These are phyloP conservation scores for Emergomyces pasteurianus DNA, from an alignment of 2,329 filamentous ascomycete species.

Conservation along the genomic window DNA sequence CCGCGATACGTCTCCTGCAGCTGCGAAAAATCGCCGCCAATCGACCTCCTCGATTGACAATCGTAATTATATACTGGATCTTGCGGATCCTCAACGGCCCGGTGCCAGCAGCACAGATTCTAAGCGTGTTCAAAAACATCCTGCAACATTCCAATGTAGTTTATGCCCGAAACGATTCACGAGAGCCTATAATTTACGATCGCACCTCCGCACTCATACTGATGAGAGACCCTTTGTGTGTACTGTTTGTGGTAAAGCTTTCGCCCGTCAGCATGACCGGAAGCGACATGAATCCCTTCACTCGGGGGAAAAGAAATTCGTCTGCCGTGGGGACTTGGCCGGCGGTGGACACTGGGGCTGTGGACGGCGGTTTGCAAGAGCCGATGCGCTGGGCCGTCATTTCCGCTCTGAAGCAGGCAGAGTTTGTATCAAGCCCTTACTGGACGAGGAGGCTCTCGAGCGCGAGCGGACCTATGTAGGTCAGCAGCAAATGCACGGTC, in stretches of 20 bases:
- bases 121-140: constrained; percentile 92
- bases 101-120: constrained; percentile 47
- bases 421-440: constrained; percentile 91
- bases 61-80: constrained; percentile 71
- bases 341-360: constrained; percentile 82
- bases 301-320: constrained; percentile 96
- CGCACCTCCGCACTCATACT: constrained; percentile 89
- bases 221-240: constrained; percentile 96
- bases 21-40: constrained; percentile 29
- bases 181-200: constrained; percentile 88
- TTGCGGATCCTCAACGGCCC: constrained; percentile 79
- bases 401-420: constrained; percentile 92
- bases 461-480: constrained; percentile 64
- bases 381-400: constrained; percentile 85
- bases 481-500: constrained; percentile 47
- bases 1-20: constrained; percentile 32
- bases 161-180: constrained; percentile 95
- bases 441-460: constrained; percentile 86
- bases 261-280: constrained; percentile 91
- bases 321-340: constrained; percentile 85
- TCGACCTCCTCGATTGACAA: constrained; percentile 41
- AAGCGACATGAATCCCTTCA: constrained; percentile 95
- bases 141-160: constrained; percentile 89
- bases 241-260: constrained; percentile 92
- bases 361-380: constrained; percentile 81